Percentiles rank a stretch among this genome's conserved stretches.
phyloP scores from a whole-genome alignment of 371 early-diverging fungal species.

The Mucor ambiguus region DNA sequence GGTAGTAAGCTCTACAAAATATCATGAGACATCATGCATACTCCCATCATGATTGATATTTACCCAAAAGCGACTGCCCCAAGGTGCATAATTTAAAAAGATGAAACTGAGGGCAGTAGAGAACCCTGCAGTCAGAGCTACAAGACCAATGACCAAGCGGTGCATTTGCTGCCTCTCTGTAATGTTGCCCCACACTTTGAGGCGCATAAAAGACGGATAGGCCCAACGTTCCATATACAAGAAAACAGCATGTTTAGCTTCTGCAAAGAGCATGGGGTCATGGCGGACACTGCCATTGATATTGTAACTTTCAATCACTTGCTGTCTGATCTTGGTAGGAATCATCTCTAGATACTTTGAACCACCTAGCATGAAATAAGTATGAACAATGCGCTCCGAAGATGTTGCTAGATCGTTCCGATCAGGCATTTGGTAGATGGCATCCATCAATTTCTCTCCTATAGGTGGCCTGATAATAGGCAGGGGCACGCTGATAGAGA shows the following conservation, averaged over 20 bases:
- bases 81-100: constrained; percentile 56
- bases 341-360: constrained; percentile 51
- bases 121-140: constrained; percentile 56
- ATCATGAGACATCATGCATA: not conserved
- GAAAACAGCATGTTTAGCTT: constrained; percentile 60
- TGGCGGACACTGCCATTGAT: constrained; percentile 41
- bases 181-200: constrained; percentile 66
- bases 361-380: constrained; percentile 59
- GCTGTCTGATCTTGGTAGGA: constrained; percentile 32
- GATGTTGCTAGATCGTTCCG: constrained; percentile 60
- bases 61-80: constrained; percentile 60
- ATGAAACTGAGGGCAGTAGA: constrained; percentile 56
- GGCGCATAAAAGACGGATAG: constrained; percentile 62
- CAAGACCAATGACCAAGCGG: constrained; percentile 57
- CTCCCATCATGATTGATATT: not conserved
- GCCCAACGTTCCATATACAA: constrained; percentile 58
- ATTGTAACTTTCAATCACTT: constrained; percentile 36
- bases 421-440: constrained; percentile 26
- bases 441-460: not conserved
- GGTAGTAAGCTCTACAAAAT: constrained; percentile 38
- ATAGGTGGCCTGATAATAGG: not conserved
- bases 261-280: constrained; percentile 58
- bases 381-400: constrained; percentile 55
- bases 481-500: constrained; percentile 3
- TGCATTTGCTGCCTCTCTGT: constrained; percentile 54